Evolutionary conservation across 2,329 filamentous ascomycete genomes (phyloP).

Genomic region (Aspergillus japonicus): DNA sequence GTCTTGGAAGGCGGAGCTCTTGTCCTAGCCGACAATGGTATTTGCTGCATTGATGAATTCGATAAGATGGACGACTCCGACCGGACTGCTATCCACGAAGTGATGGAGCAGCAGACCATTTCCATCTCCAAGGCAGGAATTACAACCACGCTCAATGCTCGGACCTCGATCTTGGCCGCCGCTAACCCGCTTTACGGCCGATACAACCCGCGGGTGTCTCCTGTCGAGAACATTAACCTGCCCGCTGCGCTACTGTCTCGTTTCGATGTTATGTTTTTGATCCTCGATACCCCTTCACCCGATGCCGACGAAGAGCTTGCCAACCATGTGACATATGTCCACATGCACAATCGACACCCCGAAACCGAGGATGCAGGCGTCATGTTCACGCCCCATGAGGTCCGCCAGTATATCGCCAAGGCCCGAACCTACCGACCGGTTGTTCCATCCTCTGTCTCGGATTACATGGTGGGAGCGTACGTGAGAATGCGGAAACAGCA

Average conservation of each 20-base stretch:
- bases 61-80: conserved; percentile 83
- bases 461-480: conserved; percentile 97
- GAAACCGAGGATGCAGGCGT: conserved; percentile 66
- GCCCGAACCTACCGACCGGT: conserved; percentile 85
- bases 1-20: conserved; percentile 77
- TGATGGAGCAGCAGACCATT: conserved; percentile 85
- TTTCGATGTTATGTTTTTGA: conserved; percentile 95
- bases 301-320: conserved; percentile 91
- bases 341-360: conserved; percentile 94
- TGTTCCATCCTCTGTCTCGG: conserved; percentile 79
- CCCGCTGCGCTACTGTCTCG: conserved; percentile 94
- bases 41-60: conserved; percentile 83
- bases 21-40: conserved; percentile 76
- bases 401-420: conserved; percentile 92
- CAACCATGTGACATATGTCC: conserved; percentile 91
- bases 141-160: conserved; percentile 92
- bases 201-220: conserved; percentile 95
- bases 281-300: conserved; percentile 88
- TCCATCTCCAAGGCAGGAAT: conserved; percentile 89
- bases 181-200: conserved; percentile 97
- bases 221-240: conserved; percentile 98
- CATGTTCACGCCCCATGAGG: conserved; percentile 90
- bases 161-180: conserved; percentile 91
- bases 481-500: conserved; percentile 91
- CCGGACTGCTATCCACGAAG: conserved; percentile 78